Evolutionary conservation across 805 yeast species (phyloP), one percentile per base, ranked within the genome.

Genomic region (Candida loeiensis): DNA sequence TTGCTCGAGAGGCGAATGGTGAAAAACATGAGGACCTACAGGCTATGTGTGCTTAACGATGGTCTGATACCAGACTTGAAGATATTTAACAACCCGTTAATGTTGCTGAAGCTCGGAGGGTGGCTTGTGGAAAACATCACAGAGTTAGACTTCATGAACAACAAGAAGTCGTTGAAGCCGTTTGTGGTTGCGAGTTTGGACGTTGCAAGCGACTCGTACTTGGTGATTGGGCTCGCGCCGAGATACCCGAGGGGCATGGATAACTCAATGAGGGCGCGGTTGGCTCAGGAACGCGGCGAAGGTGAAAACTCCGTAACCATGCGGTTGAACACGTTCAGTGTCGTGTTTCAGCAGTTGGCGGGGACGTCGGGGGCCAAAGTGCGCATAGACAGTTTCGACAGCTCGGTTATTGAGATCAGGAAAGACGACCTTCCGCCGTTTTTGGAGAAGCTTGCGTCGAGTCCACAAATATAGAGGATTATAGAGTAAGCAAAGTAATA

Each of bases 111-210:
- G 49, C 67, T 93, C 18, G 98, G 97, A 0, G 76, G 80, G 43
- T 95, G 99, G 99, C 70, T 93, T 3, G 66, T 88, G 34, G 98
- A 95, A 56, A 82, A 88, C 44, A 83, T 91, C 50, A 83, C 95
- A 3, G 96, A 89, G 55, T 64, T 83, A 13, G 90, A 85, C 46
- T 60, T 69, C 35, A 41, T 46, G 40, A 50, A 59, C 40, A 55
- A 65, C 39, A 55, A 46, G 21, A 59, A 56, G 33, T 54, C 64
- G 3, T 63, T 85, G 30, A 64, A 85, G 39, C 98, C 99, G 2
- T 64, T 91, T 50, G 93, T 91, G 2, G 73, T 93, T 22, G 97
- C 97, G 0, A 76, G 93, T 30, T 71, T 87, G 40, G 89, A 90
- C 58, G 77, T 74, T 27, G 66, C 70, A 9, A 77, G 86, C 3